A percentile compares a stretch with the other conserved stretches of the same genome.
These are phyloP conservation scores for Nepenthes gracilis DNA, from an alignment of 148 eudicot species.

Conservation along the genomic window DNA sequence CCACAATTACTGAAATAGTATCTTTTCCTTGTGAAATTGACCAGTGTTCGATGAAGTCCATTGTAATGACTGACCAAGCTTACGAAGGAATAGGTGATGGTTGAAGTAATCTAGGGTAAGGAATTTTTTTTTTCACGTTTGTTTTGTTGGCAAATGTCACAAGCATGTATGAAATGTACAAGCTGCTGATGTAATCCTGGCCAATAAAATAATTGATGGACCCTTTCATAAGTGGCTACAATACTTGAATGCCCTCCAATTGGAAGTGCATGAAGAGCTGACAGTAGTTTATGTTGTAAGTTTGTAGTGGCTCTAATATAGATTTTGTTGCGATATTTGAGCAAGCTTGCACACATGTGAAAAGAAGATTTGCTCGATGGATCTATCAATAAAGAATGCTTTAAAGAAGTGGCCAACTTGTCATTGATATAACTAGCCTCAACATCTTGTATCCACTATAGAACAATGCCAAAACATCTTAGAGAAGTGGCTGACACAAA, in stretches of 20 bases:
- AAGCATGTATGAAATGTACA: not conserved
- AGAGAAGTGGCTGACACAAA: not conserved
- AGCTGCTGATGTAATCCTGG: too few relatives aligned
- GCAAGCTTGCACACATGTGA: too few relatives aligned
- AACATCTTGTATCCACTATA: not conserved
- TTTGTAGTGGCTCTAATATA: not conserved
- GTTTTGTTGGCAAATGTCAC: not conserved
- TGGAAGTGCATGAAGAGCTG: not conserved
- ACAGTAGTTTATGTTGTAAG: not conserved
- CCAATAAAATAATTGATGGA: too few relatives aligned
- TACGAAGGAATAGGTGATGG: not conserved
- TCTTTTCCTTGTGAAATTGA: not conserved
- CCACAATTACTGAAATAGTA: not conserved
- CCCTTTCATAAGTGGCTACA: not conserved
- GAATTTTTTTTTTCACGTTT: not conserved
- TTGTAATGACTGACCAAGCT: not conserved
- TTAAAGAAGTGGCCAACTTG: not conserved
- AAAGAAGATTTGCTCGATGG: too few relatives aligned
- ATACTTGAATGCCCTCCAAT: not conserved
- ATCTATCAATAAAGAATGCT: too few relatives aligned
- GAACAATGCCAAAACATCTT: not conserved
- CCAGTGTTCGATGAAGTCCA: not conserved
- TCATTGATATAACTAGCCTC: not conserved
- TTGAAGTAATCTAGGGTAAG: not conserved
- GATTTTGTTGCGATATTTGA: not conserved